Evolutionary conservation across 163 green algal species (phyloP), one percentile per base, ranked within the genome.

Genomic region (Prototheca cutis): DNA sequence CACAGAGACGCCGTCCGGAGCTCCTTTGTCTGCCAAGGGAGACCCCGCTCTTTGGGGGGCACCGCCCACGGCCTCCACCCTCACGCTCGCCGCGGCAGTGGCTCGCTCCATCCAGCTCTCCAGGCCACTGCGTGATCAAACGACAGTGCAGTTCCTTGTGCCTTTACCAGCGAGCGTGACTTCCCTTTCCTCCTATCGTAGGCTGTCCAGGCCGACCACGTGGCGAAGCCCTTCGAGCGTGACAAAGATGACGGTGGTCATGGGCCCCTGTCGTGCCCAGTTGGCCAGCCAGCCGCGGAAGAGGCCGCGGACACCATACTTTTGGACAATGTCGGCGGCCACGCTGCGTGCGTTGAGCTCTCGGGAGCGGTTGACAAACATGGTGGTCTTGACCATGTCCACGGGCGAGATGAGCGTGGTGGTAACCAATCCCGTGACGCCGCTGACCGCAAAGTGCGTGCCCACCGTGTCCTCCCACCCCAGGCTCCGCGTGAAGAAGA

Each of bases 331-430:
- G 21, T 82, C 71, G 2, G 27, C 18, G 6, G 78, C 66, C 58
- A 78, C 88, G 15, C 71, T 48, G 8, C 85, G 39, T 8, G 80
- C 72, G n/a, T n/a, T n/a, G 0, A 71, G 73, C 21, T 28, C 52
- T 70, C 73, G 82, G 28, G 70, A 47, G 32, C 60, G 62, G 32
- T 65, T 40, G 1, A 85, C 70, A 71, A 94, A 92, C 84, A 92
- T 91, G 70, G 81, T 74, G n/a, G 87, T 93, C 73, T 95, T 95
- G 53, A 95, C 59, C 18, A 94, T 85, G 61, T 96, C 90, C 6
- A 94, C 81, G 4, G 90, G 90, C 30, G 87, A 85, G 0, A 86
- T 95, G 30, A 85, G 83, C 3, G 87, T 95, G 10, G 90, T 95
- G 31, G 83, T 93, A 24, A 94, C 84, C 19, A 96, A 63, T 19